These are phyloP conservation scores for Tuber borchii DNA, from an alignment of 495 filamentous ascomycete species.

Conservation along the genomic window DNA sequence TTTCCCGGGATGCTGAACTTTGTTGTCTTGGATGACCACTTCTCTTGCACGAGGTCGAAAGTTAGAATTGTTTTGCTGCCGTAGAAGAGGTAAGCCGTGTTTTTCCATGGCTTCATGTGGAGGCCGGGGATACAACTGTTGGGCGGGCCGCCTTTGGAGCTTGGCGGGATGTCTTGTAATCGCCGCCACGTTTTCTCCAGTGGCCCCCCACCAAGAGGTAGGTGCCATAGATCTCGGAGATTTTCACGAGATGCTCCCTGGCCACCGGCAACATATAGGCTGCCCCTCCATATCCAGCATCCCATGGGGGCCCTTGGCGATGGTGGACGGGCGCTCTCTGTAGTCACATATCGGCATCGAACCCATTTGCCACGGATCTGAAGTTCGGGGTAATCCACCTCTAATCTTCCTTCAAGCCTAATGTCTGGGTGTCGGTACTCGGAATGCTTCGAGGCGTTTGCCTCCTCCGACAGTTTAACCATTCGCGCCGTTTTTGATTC, in stretches of 20 bases:
- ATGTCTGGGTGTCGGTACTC: slow-evolving; percentile 36
- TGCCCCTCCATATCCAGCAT: slow-evolving; percentile 30
- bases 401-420: slow-evolving; percentile 19
- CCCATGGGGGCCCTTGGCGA: slow-evolving; percentile 29
- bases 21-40: slow-evolving; percentile 18
- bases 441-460: slow-evolving; percentile 27
- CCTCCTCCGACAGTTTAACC: slow-evolving; percentile 27
- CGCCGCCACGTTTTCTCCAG: slow-evolving; percentile 22
- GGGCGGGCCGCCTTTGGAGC: slow-evolving; percentile 16
- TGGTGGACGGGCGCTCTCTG: slow-evolving; percentile 10
- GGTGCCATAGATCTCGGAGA: slow-evolving; percentile 28
- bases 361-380: slow-evolving; percentile 33
- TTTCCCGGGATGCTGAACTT: slow-evolving; percentile 7
- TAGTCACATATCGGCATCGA: slow-evolving; percentile 7
- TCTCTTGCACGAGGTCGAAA: slow-evolving; percentile 23
- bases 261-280: slow-evolving; percentile 24
- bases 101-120: slow-evolving; percentile 25
- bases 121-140: slow-evolving; percentile 26
- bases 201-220: slow-evolving; percentile 7
- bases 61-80: slow-evolving; percentile 22
- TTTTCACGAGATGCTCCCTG: slow-evolving; percentile 26
- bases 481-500: slow-evolving; percentile 26
- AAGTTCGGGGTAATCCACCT: slow-evolving; percentile 20
- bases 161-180: slow-evolving; percentile 27
- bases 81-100: slow-evolving; percentile 32